Conservation (phyloP, 2,329 filamentous ascomycete genomes). For the Epichloe elymi region DNA sequence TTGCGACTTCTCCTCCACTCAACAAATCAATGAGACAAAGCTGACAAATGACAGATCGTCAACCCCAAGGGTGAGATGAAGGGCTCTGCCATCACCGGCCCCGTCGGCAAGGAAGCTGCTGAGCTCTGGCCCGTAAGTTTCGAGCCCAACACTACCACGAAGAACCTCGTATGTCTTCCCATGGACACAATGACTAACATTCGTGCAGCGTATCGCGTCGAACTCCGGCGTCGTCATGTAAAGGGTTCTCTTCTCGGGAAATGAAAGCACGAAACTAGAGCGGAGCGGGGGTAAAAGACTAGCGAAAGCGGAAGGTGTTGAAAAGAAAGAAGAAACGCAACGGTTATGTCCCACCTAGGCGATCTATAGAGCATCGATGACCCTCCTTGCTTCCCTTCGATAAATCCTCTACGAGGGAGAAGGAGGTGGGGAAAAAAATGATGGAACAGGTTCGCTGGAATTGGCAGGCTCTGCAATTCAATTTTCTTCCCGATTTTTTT, state of each 20-base stretch:
- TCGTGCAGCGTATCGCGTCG: conserved; percentile 80
- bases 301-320: conserved; percentile 9
- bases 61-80: conserved; percentile 99
- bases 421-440: neutral
- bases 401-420: neutral
- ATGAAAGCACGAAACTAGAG: neutral
- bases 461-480: conserved; percentile 30
- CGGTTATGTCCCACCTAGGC: conserved; percentile 17
- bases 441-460: conserved; percentile 1
- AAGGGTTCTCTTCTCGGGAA: conserved; percentile 27
- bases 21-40: neutral
- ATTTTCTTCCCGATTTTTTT: neutral
- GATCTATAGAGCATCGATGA: conserved; percentile 18
- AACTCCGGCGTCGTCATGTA: conserved; percentile 99
- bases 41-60: conserved; percentile 57
- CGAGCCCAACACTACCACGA: neutral
- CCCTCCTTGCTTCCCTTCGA: conserved; percentile 3
- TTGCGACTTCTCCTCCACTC: neutral
- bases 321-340: conserved; percentile 17
- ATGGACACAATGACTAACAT: neutral
- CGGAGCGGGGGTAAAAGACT: conserved; percentile 1
- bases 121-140: conserved; percentile 91
- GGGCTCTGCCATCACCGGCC: conserved; percentile 97
- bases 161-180: neutral
- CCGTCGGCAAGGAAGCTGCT: conserved; percentile 98